Percentiles rank a stretch among this genome's conserved stretches.
Conservation (phyloP, 768 basidiomycete species). For the Cantharellus cinnabarinus region DNA sequence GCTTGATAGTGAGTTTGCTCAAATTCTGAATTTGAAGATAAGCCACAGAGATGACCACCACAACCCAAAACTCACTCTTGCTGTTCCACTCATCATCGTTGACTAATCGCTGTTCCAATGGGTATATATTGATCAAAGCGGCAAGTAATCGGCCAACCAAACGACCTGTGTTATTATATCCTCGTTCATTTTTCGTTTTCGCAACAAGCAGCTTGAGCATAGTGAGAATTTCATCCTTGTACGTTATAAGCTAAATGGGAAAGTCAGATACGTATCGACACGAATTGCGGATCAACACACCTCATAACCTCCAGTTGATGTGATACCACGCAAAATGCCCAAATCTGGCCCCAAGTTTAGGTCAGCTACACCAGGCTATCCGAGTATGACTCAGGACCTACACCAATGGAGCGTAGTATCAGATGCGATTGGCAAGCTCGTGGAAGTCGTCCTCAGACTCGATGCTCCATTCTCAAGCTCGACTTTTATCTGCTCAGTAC, state of each 20-base stretch:
- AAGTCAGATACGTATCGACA: background rate
- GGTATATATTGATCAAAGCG: slow-evolving; percentile 56
- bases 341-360: slow-evolving; percentile 30
- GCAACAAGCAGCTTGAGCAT: slow-evolving; percentile 49
- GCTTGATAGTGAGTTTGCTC: slow-evolving; percentile 37
- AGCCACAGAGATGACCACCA: slow-evolving; percentile 5
- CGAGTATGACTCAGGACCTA: slow-evolving; percentile 19
- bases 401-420: slow-evolving; percentile 91
- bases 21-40: slow-evolving; percentile 28
- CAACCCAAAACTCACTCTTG: slow-evolving; percentile 30
- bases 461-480: slow-evolving; percentile 85
- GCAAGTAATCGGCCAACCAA: slow-evolving; percentile 56
- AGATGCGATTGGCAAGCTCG: slow-evolving; percentile 50
- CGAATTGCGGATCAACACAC: slow-evolving; percentile 22
- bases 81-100: slow-evolving; percentile 65
- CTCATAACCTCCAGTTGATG: slow-evolving; percentile 48
- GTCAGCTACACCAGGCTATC: background rate
- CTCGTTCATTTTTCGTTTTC: slow-evolving; percentile 72
- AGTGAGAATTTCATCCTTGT: slow-evolving; percentile 42
- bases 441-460: slow-evolving; percentile 60
- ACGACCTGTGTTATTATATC: slow-evolving; percentile 62
- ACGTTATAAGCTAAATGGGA: slow-evolving; percentile 37
- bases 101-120: slow-evolving; percentile 58
- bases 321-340: slow-evolving; percentile 60
- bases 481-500: slow-evolving; percentile 52